Conservation (phyloP, 495 filamentous ascomycete species). For the Trypethelium eluteriae region DNA sequence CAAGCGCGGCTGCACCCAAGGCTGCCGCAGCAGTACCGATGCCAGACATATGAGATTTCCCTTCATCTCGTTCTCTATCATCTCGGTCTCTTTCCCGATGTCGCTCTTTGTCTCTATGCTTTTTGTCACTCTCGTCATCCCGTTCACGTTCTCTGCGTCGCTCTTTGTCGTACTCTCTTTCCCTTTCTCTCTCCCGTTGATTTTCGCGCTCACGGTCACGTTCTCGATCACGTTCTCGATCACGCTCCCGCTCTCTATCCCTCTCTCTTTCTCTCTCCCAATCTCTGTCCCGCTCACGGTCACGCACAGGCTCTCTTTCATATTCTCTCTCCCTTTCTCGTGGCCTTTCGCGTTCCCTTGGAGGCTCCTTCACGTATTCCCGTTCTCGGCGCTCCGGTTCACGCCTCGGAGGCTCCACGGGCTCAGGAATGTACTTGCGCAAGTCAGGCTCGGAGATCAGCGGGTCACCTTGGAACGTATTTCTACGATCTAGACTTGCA, state of each 20-base stretch:
- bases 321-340: constrained; percentile 15
- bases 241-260: constrained; percentile 21
- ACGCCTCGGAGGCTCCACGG: constrained; percentile 3
- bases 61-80: constrained; percentile 17
- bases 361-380: not conserved
- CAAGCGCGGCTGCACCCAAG: not conserved
- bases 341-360: constrained; percentile 11
- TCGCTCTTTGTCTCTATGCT: constrained; percentile 17
- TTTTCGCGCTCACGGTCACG: constrained; percentile 25
- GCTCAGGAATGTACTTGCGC: constrained; percentile 4
- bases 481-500: constrained; percentile 22
- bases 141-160: constrained; percentile 17
- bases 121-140: constrained; percentile 18
- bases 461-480: constrained; percentile 15
- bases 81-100: constrained; percentile 17
- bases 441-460: not conserved
- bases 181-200: constrained; percentile 21
- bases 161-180: constrained; percentile 20
- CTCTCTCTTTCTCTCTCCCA: constrained; percentile 27
- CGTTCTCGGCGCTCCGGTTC: constrained; percentile 11
- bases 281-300: constrained; percentile 21
- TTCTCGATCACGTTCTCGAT: constrained; percentile 26
- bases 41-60: not conserved
- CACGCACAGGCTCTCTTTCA: not conserved
- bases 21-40: not conserved